Conservation (phyloP, 176 grass and related monocot genomes). For the Cenchrus americanus region DNA sequence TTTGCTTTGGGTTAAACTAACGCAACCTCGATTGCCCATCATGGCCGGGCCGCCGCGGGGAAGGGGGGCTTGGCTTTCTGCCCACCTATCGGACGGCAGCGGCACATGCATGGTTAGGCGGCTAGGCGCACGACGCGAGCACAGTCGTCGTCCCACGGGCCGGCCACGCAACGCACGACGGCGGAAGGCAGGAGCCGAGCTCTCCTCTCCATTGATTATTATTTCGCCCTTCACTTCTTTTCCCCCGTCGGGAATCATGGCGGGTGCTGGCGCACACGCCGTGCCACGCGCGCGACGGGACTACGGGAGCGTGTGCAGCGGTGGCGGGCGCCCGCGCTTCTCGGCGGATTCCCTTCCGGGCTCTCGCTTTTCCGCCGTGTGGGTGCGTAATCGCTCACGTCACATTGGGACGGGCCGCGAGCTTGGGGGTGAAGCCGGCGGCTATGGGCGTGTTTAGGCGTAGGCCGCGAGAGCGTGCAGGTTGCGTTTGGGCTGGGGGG, state of each 20-base stretch:
- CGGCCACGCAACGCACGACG: background rate
- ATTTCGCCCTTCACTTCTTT: background rate
- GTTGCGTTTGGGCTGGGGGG: too few relatives aligned
- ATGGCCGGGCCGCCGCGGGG: background rate
- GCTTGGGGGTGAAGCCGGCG: background rate
- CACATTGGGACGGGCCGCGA: background rate
- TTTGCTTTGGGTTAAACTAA: conserved; percentile 24
- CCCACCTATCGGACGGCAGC: conserved; percentile 11
- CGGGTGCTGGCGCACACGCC: conserved; percentile 4
- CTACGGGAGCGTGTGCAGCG: background rate
- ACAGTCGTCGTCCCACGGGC: background rate
- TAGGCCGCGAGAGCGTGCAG: too few relatives aligned
- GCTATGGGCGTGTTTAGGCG: too few relatives aligned
- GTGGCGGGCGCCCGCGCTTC: background rate
- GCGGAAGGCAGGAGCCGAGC: too few relatives aligned
- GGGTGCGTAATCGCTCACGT: background rate
- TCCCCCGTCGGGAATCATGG: conserved; percentile 38
- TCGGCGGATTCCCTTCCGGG: background rate
- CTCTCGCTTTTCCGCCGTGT: background rate
- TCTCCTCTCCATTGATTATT: background rate
- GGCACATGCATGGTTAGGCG: conserved; percentile 32
- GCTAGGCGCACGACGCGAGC: too few relatives aligned
- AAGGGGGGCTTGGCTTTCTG: background rate
- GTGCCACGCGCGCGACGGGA: background rate
- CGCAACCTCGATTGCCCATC: conserved; percentile 3